Percentiles rank a stretch among this genome's conserved stretches.
Conservation (phyloP, 371 early-diverging fungal genomes). For the Apophysomyces elegans region DNA sequence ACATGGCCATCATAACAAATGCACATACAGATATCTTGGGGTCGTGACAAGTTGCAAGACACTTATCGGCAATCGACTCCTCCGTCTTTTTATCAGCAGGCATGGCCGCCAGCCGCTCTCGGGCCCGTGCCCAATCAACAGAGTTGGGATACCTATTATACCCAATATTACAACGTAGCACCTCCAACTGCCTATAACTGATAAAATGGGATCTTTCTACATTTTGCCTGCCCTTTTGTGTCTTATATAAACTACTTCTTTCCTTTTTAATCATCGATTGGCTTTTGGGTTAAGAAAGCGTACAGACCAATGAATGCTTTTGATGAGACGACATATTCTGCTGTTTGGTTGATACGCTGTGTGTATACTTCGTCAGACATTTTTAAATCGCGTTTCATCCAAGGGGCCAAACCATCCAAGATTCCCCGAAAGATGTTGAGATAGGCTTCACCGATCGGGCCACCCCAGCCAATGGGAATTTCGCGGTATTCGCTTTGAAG, state of each 20-base stretch:
- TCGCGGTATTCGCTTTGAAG: conserved; percentile 44
- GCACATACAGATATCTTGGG: neutral
- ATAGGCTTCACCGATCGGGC: conserved; percentile 38
- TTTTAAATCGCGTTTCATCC: conserved; percentile 19
- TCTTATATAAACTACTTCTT: neutral
- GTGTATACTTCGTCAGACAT: conserved; percentile 23
- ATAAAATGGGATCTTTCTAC: neutral
- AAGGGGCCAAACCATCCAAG: conserved; percentile 22
- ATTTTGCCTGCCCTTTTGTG: neutral
- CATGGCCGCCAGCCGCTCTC: neutral
- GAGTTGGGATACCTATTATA: conserved; percentile 5
- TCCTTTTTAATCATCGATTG: conserved; percentile 18
- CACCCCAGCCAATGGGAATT: conserved; percentile 46
- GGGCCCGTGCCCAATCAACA: neutral
- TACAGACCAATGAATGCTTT: conserved; percentile 38
- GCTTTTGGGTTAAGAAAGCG: conserved; percentile 41
- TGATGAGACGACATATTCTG: conserved; percentile 25
- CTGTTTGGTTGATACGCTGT: conserved; percentile 16
- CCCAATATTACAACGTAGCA: conserved; percentile 8
- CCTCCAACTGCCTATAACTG: conserved; percentile 1
- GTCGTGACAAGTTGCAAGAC: neutral
- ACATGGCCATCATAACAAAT: neutral
- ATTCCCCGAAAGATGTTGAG: conserved; percentile 27
- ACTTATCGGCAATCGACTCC: conserved; percentile 1
- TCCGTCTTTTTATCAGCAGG: conserved; percentile 1